These are phyloP conservation scores for Boletus reticulatus DNA, from an alignment of 768 basidiomycete genomes.

Conservation along the genomic window DNA sequence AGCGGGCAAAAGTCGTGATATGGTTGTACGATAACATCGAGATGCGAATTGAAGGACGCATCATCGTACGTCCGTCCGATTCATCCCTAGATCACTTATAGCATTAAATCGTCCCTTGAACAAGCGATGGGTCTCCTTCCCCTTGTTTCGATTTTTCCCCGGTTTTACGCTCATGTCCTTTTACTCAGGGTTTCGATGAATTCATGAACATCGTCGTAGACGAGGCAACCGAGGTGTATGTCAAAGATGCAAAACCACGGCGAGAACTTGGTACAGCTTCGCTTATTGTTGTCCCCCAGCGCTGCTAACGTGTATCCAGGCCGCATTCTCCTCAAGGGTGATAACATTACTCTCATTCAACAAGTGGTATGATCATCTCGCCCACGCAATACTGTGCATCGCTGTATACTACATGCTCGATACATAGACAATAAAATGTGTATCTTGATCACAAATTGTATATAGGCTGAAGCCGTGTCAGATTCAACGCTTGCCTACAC, in stretches of 20 bases:
- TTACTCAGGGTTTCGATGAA: slow-evolving; percentile 89
- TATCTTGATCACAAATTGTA: slow-evolving; percentile 67
- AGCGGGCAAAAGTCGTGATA: slow-evolving; percentile 84
- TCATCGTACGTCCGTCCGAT: slow-evolving; percentile 70
- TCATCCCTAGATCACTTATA: slow-evolving; percentile 26
- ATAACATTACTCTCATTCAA: slow-evolving; percentile 98
- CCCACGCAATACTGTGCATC: slow-evolving; percentile 2
- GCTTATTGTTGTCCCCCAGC: neutral
- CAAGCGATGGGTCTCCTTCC: slow-evolving; percentile 33
- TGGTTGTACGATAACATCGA: slow-evolving; percentile 98
- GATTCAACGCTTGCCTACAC: slow-evolving; percentile 72
- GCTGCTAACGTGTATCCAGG: slow-evolving; percentile 44
- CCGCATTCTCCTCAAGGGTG: slow-evolving; percentile 93
- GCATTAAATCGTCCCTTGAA: slow-evolving; percentile 40
- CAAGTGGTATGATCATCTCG: slow-evolving; percentile 41
- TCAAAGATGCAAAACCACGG: slow-evolving; percentile 85
- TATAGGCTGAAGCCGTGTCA: slow-evolving; percentile 71
- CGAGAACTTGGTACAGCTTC: slow-evolving; percentile 70
- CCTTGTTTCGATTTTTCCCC: neutral
- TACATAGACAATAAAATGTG: slow-evolving; percentile 1
- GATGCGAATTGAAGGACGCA: slow-evolving; percentile 94
- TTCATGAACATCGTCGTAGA: slow-evolving; percentile 99
- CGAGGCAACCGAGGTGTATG: slow-evolving; percentile 88
- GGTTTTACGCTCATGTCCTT: slow-evolving; percentile 23
- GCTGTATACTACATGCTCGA: slow-evolving; percentile 22